Base-by-base conservation (phyloP, 495 filamentous ascomycete genomes). In the Parmelia sp. region DNA sequence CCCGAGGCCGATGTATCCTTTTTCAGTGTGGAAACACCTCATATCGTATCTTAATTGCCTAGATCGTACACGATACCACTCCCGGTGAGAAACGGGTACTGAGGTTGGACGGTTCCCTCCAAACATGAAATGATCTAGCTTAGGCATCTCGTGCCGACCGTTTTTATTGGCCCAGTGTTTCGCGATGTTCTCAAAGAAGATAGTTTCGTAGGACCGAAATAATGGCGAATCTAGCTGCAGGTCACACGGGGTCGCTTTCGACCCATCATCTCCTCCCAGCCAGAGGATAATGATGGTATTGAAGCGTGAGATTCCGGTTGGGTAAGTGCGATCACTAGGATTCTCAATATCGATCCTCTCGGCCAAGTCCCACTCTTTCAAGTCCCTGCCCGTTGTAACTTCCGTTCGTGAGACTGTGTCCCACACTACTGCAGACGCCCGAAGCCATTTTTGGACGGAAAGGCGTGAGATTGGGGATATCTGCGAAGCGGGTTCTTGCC, bases 281-380 rank as follows among this genome's bases (percentile, higher is more conserved):
- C 45, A 47, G n/a, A 47, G 45, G 21, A 47, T 47, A 47, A 47
- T 10, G n/a, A 47, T 47, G 45, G 45, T 23, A 1, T 47, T 9
- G 45, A 47, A 47, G 45, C 45, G 45, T 5, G 45, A 25, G 10
- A 47, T 47, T 23, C 45, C 45, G 21, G 45, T 25, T 25, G 45
- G 45, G 45, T 47, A 47, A 25, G 45, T 23, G 2, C 6, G 8
- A 47, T 47, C 45, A 14, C 9, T 23, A 47, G 45, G 45, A 21
- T 47, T 47, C 45, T 47, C n/a, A 25, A 47, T 47, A 25, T 47
- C n/a, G 25, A 47, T 25, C 1, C 25, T 25, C n/a, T 47, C 45
- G 45, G 45, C 45, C 23, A 47, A 47, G 45, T 47, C 45, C 45
- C 45, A 47, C n/a, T 47, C 45, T 47, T 3, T 47, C 45, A 47